Base-by-base conservation (phyloP, 176 grass and related monocot genomes). In the Cymbopogon citratus region DNA sequence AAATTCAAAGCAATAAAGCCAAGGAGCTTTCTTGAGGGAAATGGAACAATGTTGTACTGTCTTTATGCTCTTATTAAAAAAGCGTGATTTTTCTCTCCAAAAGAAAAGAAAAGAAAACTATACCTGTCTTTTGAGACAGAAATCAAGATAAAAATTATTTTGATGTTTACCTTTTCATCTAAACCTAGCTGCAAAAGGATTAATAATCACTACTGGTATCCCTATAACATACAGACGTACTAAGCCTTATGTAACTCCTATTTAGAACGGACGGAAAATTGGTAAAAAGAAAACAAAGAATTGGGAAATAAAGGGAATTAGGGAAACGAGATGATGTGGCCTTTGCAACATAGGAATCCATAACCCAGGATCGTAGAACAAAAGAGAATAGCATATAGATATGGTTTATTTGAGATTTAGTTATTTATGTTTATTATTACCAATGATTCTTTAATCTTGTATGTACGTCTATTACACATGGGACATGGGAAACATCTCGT, bases 131-230 rank as follows among this genome's bases (percentile, higher is more conserved):
- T 46, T 46, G 0, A n/a, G 41, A 66, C 6, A 6, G 46, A 66
- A 79, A 23, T 79, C 9, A 33, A 6, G 26, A 33, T 48, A 27
- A 79, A 59, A 72, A 24, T 2, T 0, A 79, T 79, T 72, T 46
- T 63, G 52, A 71, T 0, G 40, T 28, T n/a, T 63, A 63, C 7
- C n/a, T 80, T 86, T 74, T 28, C 43, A 28, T 8, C 68, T 74
- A 74, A 86, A 74, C 45, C 31, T 19, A 44, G 21, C 86, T 57
- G 59, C 54, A 83, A 79, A 78, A 57, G 35, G 13, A 66, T 56
- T 66, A 65, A 19, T 57, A 57, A 57, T 21, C 21, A 57, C 7
- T 57, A 18, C 46, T 80, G 66, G 73, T 86, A 81, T 80, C 68
- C 57, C 12, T 63, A 43, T 48, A n/a, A 71, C 60, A 12, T 36